Evolutionary conservation across 768 basidiomycete species (phyloP).

Genomic region (Suillus americanus): DNA sequence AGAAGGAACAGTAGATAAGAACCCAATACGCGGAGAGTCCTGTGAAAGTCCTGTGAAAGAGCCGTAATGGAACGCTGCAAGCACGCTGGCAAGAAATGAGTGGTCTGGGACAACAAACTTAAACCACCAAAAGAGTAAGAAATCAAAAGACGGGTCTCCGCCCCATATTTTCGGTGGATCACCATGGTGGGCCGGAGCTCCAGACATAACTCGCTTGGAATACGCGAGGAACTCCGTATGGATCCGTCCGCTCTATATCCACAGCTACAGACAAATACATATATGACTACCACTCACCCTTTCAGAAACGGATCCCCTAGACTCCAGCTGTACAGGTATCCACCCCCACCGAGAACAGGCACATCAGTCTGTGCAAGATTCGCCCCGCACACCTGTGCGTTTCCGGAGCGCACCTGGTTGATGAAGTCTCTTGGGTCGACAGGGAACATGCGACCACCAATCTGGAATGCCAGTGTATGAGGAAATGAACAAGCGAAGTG

Average conservation of each 20-base stretch:
- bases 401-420: slow-evolving; percentile 37
- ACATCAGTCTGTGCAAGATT: slow-evolving; percentile 65
- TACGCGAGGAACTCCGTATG: not conserved
- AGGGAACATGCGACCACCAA: slow-evolving; percentile 67
- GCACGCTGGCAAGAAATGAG: slow-evolving; percentile 41
- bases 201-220: not conserved
- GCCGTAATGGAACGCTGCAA: slow-evolving; percentile 71
- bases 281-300: slow-evolving; percentile 43
- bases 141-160: not conserved
- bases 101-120: not conserved
- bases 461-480: slow-evolving; percentile 65
- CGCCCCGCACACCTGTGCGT: slow-evolving; percentile 45
- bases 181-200: not conserved
- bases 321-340: slow-evolving; percentile 76
- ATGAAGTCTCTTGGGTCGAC: slow-evolving; percentile 77
- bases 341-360: slow-evolving; percentile 46
- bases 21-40: slow-evolving; percentile 68
- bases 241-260: slow-evolving; percentile 11
- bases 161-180: not conserved
- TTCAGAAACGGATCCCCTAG: slow-evolving; percentile 77
- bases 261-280: not conserved
- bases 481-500: slow-evolving; percentile 58
- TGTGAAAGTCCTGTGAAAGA: slow-evolving; percentile 66
- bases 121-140: slow-evolving; percentile 2
- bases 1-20: slow-evolving; percentile 66